These are phyloP conservation scores for Neonectria hederae DNA, from an alignment of 2,329 filamentous ascomycete genomes.

Conservation along the genomic window DNA sequence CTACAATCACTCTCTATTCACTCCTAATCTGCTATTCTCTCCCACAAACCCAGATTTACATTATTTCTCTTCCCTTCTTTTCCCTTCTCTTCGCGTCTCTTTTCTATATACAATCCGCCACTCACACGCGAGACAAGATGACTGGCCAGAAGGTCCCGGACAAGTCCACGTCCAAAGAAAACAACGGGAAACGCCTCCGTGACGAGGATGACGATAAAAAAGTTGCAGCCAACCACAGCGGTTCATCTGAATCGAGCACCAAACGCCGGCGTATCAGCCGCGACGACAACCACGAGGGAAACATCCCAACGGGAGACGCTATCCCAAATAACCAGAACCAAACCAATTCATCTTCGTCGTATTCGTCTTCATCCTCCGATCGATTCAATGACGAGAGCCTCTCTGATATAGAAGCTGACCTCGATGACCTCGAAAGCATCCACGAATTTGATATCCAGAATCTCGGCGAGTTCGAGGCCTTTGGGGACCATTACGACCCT, in stretches of 20 bases:
- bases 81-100: neutral
- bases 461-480: neutral
- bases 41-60: neutral
- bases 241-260: too few species aligned
- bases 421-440: constrained; percentile 20
- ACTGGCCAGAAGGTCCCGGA: neutral
- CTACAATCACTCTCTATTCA: neutral
- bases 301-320: neutral
- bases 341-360: neutral
- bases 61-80: neutral
- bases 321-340: neutral
- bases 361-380: neutral
- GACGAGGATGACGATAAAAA: neutral
- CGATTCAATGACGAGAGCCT: constrained; percentile 2
- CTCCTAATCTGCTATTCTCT: neutral
- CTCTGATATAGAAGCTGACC: constrained; percentile 12
- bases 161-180: constrained; percentile 1
- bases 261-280: neutral
- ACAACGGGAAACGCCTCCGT: neutral
- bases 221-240: neutral
- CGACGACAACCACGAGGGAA: neutral
- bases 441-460: neutral
- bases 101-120: neutral
- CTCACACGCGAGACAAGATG: neutral
- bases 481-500: neutral